phyloP scores from a whole-genome alignment of 2,329 filamentous ascomycete species.

The Paracorniculantispora psalliotae region DNA sequence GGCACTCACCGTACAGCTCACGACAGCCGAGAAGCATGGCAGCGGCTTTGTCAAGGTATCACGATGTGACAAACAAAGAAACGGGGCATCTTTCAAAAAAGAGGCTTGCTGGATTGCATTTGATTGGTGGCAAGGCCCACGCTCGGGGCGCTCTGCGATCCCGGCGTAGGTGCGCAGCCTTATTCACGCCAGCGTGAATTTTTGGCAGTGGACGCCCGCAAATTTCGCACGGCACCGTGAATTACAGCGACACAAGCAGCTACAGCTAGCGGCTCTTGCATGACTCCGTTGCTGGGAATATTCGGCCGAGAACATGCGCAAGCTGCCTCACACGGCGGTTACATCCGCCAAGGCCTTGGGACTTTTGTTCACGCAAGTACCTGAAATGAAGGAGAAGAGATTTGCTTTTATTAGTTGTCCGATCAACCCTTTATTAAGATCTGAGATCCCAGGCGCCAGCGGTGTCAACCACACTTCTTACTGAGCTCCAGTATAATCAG shows the following conservation, averaged over 20 bases:
- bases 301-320: too few relatives aligned
- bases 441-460: not conserved
- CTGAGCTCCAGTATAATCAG: not conserved
- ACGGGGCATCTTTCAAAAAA: not conserved
- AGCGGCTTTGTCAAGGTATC: not conserved
- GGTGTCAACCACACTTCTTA: not conserved
- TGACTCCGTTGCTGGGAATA: too few relatives aligned
- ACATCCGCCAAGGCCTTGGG: not conserved
- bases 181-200: not conserved
- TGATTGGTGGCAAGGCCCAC: not conserved
- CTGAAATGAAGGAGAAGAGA: not conserved
- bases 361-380: constrained; percentile 10
- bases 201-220: not conserved
- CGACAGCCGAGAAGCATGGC: not conserved
- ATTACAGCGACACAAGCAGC: not conserved
- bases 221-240: not conserved
- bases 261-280: not conserved
- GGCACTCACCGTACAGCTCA: not conserved
- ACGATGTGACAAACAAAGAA: not conserved
- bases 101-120: not conserved
- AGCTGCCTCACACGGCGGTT: not conserved
- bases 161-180: not conserved
- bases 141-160: not conserved
- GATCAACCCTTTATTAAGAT: not conserved
- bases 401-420: not conserved